Evolutionary conservation across 1,139 yeast species (phyloP).

Genomic region (Taphrina flavorubra): DNA sequence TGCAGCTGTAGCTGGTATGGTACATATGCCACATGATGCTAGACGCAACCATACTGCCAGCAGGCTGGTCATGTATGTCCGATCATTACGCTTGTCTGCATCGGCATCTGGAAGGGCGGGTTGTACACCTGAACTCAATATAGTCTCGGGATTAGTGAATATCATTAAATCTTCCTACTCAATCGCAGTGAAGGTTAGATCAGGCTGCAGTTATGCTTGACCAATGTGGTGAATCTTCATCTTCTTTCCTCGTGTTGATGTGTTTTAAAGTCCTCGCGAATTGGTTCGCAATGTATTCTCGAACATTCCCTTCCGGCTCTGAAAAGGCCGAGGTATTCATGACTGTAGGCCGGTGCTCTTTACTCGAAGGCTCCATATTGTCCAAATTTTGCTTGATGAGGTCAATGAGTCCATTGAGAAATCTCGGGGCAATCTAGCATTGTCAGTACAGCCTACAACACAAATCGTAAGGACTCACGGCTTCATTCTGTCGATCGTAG

Average conservation of each 20-base stretch:
- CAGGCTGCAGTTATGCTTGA: constrained; percentile 10
- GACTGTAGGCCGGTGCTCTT: constrained; percentile 52
- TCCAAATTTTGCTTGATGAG: constrained; percentile 77
- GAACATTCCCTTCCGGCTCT: constrained; percentile 40
- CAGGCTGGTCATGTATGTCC: too few relatives aligned
- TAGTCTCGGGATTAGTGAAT: too few relatives aligned
- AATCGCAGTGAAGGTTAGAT: neutral
- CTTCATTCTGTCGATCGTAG: constrained; percentile 78
- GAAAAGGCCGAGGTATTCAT: constrained; percentile 43
- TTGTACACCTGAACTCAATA: too few relatives aligned
- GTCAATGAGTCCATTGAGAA: constrained; percentile 85
- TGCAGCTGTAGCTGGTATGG: too few relatives aligned
- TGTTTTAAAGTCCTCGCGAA: constrained; percentile 72
- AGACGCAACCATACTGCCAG: too few relatives aligned
- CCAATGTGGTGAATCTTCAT: constrained; percentile 52
- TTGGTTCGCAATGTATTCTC: constrained; percentile 52
- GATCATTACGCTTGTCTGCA: too few relatives aligned
- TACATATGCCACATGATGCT: too few relatives aligned
- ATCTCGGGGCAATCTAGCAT: constrained; percentile 53
- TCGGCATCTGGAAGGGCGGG: too few relatives aligned
- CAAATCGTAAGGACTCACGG: constrained; percentile 59
- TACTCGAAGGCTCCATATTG: constrained; percentile 56
- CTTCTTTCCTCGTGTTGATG: constrained; percentile 67
- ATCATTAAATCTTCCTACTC: too few relatives aligned
- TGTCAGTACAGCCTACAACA: constrained; percentile 5